phyloP scores from a whole-genome alignment of 257 asterid genomes.

The Salvia splendens region DNA sequence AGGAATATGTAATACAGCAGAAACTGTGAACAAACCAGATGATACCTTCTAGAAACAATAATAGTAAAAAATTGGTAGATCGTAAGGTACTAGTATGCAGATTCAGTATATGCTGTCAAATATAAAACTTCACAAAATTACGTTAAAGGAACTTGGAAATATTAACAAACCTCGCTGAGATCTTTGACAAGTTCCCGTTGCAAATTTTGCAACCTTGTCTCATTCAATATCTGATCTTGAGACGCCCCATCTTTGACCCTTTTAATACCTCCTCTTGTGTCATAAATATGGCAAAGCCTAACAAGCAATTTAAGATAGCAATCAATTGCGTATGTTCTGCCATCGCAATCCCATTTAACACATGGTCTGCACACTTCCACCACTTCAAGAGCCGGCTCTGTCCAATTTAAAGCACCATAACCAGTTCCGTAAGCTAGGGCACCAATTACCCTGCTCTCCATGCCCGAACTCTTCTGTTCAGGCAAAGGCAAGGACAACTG shows the following conservation, averaged over 20 bases:
- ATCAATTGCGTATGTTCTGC: conserved; percentile 93
- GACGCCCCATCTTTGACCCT: conserved; percentile 96
- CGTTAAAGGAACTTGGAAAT: conserved; percentile 12
- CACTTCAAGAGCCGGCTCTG: conserved; percentile 95
- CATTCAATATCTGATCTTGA: conserved; percentile 94
- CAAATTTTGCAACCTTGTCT: conserved; percentile 89
- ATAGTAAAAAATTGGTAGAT: not conserved
- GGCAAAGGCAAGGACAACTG: conserved; percentile 94
- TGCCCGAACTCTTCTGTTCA: conserved; percentile 85
- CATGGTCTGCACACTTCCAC: conserved; percentile 98
- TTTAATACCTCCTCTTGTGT: conserved; percentile 95
- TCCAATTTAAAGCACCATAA: conserved; percentile 97
- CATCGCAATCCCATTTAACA: conserved; percentile 93
- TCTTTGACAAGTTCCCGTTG: conserved; percentile 85
- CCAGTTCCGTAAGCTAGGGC: conserved; percentile 98
- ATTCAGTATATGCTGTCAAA: conserved; percentile 1
- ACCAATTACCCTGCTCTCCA: conserved; percentile 96
- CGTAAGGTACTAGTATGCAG: not conserved
- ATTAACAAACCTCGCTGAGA: conserved; percentile 74
- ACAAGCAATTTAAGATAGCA: conserved; percentile 91
- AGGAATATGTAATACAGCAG: conserved; percentile 9
- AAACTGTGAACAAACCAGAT: conserved; percentile 5
- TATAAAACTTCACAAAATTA: not conserved
- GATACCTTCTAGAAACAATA: conserved; percentile 15
- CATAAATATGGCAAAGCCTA: conserved; percentile 89